These are phyloP conservation scores for Penicillium aurantiogriseum DNA, from an alignment of 2,329 filamentous ascomycete genomes.

Conservation along the genomic window DNA sequence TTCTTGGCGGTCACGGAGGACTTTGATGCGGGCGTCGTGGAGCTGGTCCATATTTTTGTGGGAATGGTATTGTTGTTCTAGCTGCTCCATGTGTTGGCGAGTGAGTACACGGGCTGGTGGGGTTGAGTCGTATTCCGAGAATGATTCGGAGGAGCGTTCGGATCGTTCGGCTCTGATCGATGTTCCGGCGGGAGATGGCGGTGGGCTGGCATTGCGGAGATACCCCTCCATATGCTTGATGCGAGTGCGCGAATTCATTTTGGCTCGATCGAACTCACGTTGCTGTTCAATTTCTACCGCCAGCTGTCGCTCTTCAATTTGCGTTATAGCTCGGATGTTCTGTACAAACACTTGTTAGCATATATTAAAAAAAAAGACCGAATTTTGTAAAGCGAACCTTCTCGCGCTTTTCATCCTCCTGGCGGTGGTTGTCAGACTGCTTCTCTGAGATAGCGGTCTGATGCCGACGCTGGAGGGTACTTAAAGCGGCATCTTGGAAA, in stretches of 20 bases:
- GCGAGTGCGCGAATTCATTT: slow-evolving; percentile 43
- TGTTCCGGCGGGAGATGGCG: slow-evolving; percentile 25
- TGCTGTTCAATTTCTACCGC: slow-evolving; percentile 46
- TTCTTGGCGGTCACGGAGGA: slow-evolving; percentile 48
- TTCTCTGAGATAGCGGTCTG: slow-evolving; percentile 31
- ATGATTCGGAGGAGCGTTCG: slow-evolving; percentile 21
- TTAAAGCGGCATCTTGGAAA: slow-evolving; percentile 35
- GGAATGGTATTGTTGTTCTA: slow-evolving; percentile 46
- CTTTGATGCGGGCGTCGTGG: slow-evolving; percentile 47
- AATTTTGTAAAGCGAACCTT: slow-evolving; percentile 31
- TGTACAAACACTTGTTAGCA: slow-evolving; percentile 16
- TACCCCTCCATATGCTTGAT: slow-evolving; percentile 51
- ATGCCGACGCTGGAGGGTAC: slow-evolving; percentile 32
- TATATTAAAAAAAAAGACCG: not conserved
- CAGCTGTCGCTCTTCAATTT: slow-evolving; percentile 46
- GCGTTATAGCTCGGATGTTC: slow-evolving; percentile 37
- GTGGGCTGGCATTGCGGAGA: slow-evolving; percentile 42
- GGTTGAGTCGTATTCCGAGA: slow-evolving; percentile 20
- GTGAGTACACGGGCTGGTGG: slow-evolving; percentile 38
- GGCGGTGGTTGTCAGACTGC: slow-evolving; percentile 29
- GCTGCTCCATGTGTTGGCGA: slow-evolving; percentile 43
- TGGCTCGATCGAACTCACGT: slow-evolving; percentile 46
- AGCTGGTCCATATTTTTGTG: slow-evolving; percentile 46
- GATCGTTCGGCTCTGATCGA: slow-evolving; percentile 10
- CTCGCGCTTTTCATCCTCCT: slow-evolving; percentile 38